Percentiles rank a stretch among this genome's conserved stretches.
These are phyloP conservation scores for Orbilia ellipsospora DNA, from an alignment of 2,329 filamentous ascomycete species.

Conservation along the genomic window DNA sequence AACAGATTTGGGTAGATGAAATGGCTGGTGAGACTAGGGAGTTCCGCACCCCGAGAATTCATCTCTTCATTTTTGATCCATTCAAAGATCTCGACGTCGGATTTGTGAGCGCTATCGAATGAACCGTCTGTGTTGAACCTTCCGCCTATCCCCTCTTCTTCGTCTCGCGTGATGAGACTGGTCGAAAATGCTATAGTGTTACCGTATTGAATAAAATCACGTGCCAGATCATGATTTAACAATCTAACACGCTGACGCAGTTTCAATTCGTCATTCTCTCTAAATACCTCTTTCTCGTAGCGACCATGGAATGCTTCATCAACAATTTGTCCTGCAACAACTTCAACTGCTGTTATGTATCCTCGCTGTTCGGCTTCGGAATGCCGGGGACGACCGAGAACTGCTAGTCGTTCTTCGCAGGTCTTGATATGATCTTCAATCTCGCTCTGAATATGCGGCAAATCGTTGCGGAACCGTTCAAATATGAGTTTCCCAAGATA, in stretches of 20 bases:
- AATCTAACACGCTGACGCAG: constrained; percentile 27
- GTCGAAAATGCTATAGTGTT: constrained; percentile 28
- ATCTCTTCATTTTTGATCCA: constrained; percentile 23
- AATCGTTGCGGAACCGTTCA: constrained; percentile 30
- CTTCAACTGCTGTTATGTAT: constrained; percentile 15
- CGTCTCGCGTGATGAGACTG: not conserved
- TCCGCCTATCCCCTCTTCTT: constrained; percentile 20
- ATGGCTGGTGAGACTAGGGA: constrained; percentile 10
- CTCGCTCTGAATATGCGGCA: constrained; percentile 26
- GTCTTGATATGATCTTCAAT: constrained; percentile 17
- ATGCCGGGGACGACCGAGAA: constrained; percentile 13
- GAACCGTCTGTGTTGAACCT: not conserved
- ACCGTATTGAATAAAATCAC: constrained; percentile 24
- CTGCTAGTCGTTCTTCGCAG: not conserved
- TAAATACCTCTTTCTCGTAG: constrained; percentile 28
- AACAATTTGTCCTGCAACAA: constrained; percentile 14
- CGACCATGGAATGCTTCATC: constrained; percentile 29
- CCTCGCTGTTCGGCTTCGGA: constrained; percentile 15
- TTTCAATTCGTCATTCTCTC: not conserved
- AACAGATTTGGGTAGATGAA: constrained; percentile 27
- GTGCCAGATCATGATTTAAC: constrained; percentile 10
- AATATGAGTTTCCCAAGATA: constrained; percentile 37
- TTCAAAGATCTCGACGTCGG: constrained; percentile 17
- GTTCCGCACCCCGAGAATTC: constrained; percentile 12
- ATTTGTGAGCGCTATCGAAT: not conserved